Percentiles rank a stretch among this genome's conserved stretches.
Conservation (phyloP, 176 grass and related monocot species). For the Elymus sibiricus region DNA sequence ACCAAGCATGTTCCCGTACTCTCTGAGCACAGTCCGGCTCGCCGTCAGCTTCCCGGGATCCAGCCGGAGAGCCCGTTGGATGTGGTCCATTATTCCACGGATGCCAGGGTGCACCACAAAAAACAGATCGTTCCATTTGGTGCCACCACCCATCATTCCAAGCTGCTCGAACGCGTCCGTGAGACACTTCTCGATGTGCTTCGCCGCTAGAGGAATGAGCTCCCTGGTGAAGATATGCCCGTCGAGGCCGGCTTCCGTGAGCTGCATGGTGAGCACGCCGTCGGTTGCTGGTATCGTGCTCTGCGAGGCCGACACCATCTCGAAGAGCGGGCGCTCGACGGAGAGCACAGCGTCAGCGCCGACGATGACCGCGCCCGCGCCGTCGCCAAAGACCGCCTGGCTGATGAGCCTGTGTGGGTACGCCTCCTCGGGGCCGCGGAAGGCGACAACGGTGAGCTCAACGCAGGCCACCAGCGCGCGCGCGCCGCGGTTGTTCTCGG, state of each 20-base stretch:
- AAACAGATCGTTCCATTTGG: neutral
- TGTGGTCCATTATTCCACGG: neutral
- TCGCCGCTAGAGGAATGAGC: neutral
- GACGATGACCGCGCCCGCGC: constrained; percentile 25
- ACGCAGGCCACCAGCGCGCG: neutral
- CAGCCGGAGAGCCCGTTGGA: neutral
- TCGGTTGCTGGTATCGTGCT: constrained; percentile 35
- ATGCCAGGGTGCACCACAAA: neutral
- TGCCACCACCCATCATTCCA: neutral
- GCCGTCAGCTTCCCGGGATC: neutral
- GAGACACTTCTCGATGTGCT: neutral
- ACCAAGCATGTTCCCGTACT: neutral
- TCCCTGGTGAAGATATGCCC: neutral
- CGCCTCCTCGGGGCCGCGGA: neutral
- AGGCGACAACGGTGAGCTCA: constrained; percentile 26
- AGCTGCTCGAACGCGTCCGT: neutral
- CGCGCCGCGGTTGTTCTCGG: neutral
- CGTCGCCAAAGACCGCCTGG: neutral
- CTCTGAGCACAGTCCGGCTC: neutral
- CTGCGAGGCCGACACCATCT: constrained; percentile 37
- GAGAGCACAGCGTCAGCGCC: neutral
- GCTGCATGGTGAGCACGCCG: constrained; percentile 25
- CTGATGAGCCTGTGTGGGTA: neutral
- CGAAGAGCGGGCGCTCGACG: neutral
- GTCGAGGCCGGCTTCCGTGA: constrained; percentile 16